Evolutionary conservation across 352 stramenopile genomes (phyloP).

Genomic region (Phytophthora sp.): DNA sequence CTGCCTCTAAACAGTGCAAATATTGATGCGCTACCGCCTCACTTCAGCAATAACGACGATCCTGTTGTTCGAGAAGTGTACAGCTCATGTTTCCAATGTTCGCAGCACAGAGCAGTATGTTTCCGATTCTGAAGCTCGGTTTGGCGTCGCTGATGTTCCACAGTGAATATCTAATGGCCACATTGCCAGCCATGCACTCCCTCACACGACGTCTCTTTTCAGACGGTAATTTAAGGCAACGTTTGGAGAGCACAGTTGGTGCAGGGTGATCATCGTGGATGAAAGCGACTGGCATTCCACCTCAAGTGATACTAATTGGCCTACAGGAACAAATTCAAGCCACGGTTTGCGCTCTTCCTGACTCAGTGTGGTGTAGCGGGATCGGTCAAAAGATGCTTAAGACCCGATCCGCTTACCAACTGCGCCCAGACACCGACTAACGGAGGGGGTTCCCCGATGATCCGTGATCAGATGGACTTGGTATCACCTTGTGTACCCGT

Average conservation of each 20-base stretch:
- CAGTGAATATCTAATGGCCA: background rate
- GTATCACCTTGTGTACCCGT: too few species aligned
- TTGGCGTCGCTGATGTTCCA: slow-evolving; percentile 12
- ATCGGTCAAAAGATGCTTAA: too few species aligned
- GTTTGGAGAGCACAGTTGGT: background rate
- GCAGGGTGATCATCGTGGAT: background rate
- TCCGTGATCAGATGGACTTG: too few species aligned
- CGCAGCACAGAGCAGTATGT: background rate
- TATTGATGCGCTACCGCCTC: slow-evolving; percentile 10
- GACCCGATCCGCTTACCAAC: too few species aligned
- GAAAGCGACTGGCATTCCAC: background rate
- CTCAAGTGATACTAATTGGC: background rate
- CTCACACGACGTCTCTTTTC: background rate
- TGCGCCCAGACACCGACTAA: too few species aligned
- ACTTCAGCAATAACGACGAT: slow-evolving; percentile 13
- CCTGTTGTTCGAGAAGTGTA: background rate
- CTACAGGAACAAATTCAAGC: background rate
- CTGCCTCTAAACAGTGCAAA: slow-evolving; percentile 8
- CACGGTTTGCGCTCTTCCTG: background rate
- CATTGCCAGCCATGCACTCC: background rate
- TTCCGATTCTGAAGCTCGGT: slow-evolving; percentile 13
- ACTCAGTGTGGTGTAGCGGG: too few species aligned
- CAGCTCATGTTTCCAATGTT: slow-evolving; percentile 6
- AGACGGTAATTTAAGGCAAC: background rate
- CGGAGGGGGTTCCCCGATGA: too few species aligned